Conservation (phyloP, 1,284 basidiomycete genomes). For the Agaricales sp. region DNA sequence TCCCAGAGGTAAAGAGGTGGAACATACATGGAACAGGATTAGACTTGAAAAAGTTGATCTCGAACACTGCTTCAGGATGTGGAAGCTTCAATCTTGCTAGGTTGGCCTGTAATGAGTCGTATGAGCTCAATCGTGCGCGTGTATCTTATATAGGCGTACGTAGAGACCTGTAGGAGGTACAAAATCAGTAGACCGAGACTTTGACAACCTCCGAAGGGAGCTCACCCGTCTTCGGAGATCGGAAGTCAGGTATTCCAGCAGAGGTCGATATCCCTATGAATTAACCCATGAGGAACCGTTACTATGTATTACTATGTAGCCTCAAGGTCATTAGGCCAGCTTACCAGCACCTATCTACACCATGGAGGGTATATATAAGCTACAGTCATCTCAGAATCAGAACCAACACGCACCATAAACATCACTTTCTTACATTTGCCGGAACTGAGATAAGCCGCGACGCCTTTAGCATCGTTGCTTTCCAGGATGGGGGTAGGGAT, state of each 20-base stretch:
- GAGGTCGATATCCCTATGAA: slow-evolving; percentile 61
- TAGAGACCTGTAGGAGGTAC: slow-evolving; percentile 25
- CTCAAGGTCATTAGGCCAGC: slow-evolving; percentile 10
- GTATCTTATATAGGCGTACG: neutral
- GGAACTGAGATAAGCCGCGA: slow-evolving; percentile 63
- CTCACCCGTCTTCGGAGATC: slow-evolving; percentile 66
- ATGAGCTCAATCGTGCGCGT: neutral
- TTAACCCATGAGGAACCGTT: slow-evolving; percentile 6
- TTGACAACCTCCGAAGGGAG: slow-evolving; percentile 5
- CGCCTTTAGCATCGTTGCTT: neutral
- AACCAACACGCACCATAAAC: slow-evolving; percentile 46
- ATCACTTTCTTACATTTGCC: slow-evolving; percentile 54
- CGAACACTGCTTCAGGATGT: slow-evolving; percentile 75
- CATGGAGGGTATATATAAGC: slow-evolving; percentile 4
- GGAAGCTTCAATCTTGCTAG: slow-evolving; percentile 64
- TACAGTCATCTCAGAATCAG: neutral
- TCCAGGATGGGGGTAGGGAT: no score
- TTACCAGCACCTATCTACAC: slow-evolving; percentile 52
- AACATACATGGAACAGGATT: slow-evolving; percentile 66
- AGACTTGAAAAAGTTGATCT: slow-evolving; percentile 61
- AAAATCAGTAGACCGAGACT: slow-evolving; percentile 32
- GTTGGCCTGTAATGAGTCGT: no score
- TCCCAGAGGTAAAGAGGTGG: slow-evolving; percentile 1
- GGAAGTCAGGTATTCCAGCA: slow-evolving; percentile 75
- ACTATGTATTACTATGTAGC: slow-evolving; percentile 4